A percentile compares a stretch with the other conserved stretches of the same genome.
phyloP scores from a whole-genome alignment of 164 flowering plant genomes.

The Vitis cinerea region DNA sequence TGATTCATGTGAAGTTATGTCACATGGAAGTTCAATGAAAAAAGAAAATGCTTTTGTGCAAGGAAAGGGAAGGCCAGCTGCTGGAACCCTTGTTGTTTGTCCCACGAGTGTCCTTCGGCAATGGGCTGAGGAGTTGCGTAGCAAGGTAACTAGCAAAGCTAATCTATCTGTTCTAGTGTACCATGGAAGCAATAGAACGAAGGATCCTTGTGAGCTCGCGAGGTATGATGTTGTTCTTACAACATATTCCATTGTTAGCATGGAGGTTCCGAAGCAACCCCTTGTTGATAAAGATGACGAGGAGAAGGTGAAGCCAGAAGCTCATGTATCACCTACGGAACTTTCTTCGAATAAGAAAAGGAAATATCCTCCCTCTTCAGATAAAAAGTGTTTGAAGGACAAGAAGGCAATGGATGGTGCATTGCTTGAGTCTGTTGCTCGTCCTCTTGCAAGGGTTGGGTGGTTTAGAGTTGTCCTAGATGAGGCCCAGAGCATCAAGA shows the following conservation, averaged over 20 bases:
- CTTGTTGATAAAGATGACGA: slow-evolving; percentile 63
- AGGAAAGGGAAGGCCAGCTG: slow-evolving; percentile 75
- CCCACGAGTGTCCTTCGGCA: slow-evolving; percentile 96
- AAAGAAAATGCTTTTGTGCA: slow-evolving; percentile 18
- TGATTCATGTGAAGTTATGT: slow-evolving; percentile 14
- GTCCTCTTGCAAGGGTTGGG: slow-evolving; percentile 83
- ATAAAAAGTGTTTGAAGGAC: slow-evolving; percentile 36
- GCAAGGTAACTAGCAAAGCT: slow-evolving; percentile 72
- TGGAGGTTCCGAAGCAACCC: slow-evolving; percentile 92
- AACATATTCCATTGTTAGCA: slow-evolving; percentile 91
- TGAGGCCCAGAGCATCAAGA: slow-evolving; percentile 97
- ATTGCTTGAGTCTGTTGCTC: slow-evolving; percentile 51
- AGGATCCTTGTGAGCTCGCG: slow-evolving; percentile 74
- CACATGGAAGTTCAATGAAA: slow-evolving; percentile 10
- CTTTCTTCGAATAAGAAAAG: slow-evolving; percentile 53
- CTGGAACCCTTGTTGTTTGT: slow-evolving; percentile 91
- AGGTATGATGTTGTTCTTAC: slow-evolving; percentile 93
- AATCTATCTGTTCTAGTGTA: slow-evolving; percentile 75
- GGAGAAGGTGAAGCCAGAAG: slow-evolving; percentile 32
- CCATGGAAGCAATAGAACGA: slow-evolving; percentile 82
- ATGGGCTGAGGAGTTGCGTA: slow-evolving; percentile 85
- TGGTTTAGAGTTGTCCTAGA: slow-evolving; percentile 97
- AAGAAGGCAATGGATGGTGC: slow-evolving; percentile 47
- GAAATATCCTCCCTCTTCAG: slow-evolving; percentile 50
- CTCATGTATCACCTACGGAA: slow-evolving; percentile 15